Evolutionary conservation across 1,139 yeast genomes (phyloP), one percentile per base, ranked within the genome.

Genomic region (Ashbya aceris): DNA sequence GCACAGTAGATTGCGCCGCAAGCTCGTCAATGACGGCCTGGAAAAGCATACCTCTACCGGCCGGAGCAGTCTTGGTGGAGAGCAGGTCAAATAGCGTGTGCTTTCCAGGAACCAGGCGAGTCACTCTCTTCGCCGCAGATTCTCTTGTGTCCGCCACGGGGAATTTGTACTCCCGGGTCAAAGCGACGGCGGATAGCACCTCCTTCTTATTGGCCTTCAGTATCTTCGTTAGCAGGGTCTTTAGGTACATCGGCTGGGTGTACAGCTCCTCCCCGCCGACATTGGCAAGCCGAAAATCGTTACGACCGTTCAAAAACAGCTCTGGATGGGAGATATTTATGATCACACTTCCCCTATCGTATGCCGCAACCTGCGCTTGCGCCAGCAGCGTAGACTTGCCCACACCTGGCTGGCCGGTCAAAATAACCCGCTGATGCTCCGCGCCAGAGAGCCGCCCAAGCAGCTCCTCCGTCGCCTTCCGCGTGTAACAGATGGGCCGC

Each of bases 241-340:
- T 77, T 44, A 83, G 69, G 54, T 71, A 75, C 93, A 83, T 83
- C 44, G 95, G 95, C 62, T 87, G 96, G 42, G 77, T 81, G 60
- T 78, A 85, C 40, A 68, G 57, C 26, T 67, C 65, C 30, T 68
- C 66, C 59, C 83, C 82, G 23, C 23, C 23, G 5, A 6, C 6
- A 6, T 3, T 17, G 23, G 3, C 23, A 51, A 64, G 73, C 43
- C 74, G 67, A 56, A 77, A 83, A 60, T 84, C 94, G 45, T 69
- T 73, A 30, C 83, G 67, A 42, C 96, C 97, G 52, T 84, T 77
- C 17, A 79, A 68, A 20, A 86, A 68, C 30, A 68, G 64, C 38
- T 71, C 75, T 1, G 87, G 79, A 47, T 78, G 68, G 27, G 86
- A 77, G 26, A 89, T 64, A 46, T 85, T 86, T 39, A 89, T 58